These are phyloP conservation scores for Hygrocybe punicea DNA, from an alignment of 768 basidiomycete genomes.

Conservation along the genomic window DNA sequence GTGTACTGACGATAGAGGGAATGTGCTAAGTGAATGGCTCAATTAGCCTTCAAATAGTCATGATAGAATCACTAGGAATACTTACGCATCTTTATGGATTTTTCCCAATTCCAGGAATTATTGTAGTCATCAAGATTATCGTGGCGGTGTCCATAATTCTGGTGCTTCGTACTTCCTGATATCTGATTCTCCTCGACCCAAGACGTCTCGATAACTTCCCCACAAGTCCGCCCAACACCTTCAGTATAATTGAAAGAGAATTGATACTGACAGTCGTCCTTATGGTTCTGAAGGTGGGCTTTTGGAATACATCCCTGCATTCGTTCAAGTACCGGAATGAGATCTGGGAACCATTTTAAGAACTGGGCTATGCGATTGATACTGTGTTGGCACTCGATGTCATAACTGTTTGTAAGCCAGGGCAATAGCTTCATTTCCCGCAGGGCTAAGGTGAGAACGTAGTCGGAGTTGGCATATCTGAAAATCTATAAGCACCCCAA, in stretches of 20 bases:
- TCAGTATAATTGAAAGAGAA: conserved; percentile 21
- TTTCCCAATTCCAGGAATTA: conserved; percentile 26
- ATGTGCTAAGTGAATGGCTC: background rate
- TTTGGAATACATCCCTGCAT: conserved; percentile 18
- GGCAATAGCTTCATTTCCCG: background rate
- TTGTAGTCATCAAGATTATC: conserved; percentile 22
- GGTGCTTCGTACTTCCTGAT: conserved; percentile 21
- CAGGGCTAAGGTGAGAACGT: conserved; percentile 16
- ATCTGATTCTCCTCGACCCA: conserved; percentile 26
- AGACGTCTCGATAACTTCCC: conserved; percentile 27
- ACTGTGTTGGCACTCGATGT: conserved; percentile 24
- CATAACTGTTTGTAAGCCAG: conserved; percentile 13
- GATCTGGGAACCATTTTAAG: conserved; percentile 10
- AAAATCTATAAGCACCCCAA: background rate
- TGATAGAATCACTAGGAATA: no score
- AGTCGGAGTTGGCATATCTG: conserved; percentile 23
- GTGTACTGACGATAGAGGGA: background rate
- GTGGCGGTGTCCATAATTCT: conserved; percentile 30
- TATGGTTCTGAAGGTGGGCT: conserved; percentile 27
- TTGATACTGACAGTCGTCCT: conserved; percentile 24
- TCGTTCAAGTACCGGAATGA: conserved; percentile 11
- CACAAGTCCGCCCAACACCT: conserved; percentile 24
- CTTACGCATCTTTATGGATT: conserved; percentile 8
- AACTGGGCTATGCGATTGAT: conserved; percentile 9
- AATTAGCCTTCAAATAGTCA: background rate